phyloP scores from a whole-genome alignment of 805 yeast species.

The Wickerhamomyces tratensis region DNA sequence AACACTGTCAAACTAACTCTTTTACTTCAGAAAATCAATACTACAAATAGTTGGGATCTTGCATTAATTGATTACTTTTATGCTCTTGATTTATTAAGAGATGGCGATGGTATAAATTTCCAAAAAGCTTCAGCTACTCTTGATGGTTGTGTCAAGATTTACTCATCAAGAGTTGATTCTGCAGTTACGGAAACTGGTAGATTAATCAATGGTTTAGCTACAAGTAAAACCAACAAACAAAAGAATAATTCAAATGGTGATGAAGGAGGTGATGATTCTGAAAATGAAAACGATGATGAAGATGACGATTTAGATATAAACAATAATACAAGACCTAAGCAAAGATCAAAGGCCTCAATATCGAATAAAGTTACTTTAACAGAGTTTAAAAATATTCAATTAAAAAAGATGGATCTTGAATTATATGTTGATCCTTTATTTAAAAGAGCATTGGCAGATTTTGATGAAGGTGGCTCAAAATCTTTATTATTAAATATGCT shows the following conservation, averaged over 20 bases:
- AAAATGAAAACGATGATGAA: too few species aligned
- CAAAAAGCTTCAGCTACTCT: constrained; percentile 85
- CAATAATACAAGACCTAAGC: constrained; percentile 13
- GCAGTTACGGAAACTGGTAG: constrained; percentile 87
- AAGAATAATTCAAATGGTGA: constrained; percentile 14
- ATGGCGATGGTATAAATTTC: constrained; percentile 75
- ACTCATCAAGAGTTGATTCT: constrained; percentile 86
- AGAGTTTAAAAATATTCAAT: constrained; percentile 34
- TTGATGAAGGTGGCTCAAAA: constrained; percentile 72
- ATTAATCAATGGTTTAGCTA: constrained; percentile 65
- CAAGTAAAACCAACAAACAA: constrained; percentile 17
- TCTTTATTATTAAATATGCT: constrained; percentile 54
- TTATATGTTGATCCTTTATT: constrained; percentile 58
- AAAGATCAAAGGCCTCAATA: constrained; percentile 15
- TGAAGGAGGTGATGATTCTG: constrained; percentile 14
- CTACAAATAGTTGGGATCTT: constrained; percentile 81
- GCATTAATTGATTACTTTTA: constrained; percentile 89
- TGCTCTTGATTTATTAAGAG: constrained; percentile 65
- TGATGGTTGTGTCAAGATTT: constrained; percentile 91
- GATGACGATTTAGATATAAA: constrained; percentile 8
- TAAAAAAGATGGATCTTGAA: constrained; percentile 50
- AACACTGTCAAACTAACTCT: too few species aligned
- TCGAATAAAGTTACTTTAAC: constrained; percentile 33
- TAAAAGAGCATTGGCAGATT: constrained; percentile 59
- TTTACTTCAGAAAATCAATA: constrained; percentile 47